These are phyloP conservation scores for Pseudocercospora cruenta DNA, from an alignment of 2,329 filamentous ascomycete genomes.

Conservation along the genomic window DNA sequence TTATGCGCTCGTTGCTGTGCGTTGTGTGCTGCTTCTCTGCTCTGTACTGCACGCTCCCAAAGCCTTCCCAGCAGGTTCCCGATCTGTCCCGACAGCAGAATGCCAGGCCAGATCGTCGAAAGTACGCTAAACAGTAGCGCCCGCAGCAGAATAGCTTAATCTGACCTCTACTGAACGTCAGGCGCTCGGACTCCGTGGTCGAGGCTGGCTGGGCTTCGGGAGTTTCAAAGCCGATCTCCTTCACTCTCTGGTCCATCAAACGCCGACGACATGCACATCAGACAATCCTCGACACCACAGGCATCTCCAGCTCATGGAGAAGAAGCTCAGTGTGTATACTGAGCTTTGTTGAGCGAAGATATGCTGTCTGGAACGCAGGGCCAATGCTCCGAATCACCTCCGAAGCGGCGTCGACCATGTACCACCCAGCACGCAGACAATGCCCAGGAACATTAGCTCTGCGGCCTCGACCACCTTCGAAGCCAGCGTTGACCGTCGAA, in stretches of 20 bases:
- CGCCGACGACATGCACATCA: background rate
- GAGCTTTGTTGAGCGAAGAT: background rate
- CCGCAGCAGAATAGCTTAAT: background rate
- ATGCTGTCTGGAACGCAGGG: background rate
- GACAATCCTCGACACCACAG: background rate
- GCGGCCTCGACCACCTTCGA: background rate
- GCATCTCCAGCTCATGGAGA: background rate
- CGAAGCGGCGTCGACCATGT: background rate
- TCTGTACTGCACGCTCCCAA: background rate
- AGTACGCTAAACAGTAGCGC: background rate
- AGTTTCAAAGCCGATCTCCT: background rate
- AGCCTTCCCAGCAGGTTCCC: background rate
- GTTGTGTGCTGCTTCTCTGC: background rate
- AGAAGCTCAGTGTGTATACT: background rate
- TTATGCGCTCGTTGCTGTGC: background rate
- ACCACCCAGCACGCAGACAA: background rate
- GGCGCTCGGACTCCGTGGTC: background rate
- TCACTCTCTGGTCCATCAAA: background rate
- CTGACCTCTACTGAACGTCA: background rate
- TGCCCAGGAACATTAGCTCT: background rate
- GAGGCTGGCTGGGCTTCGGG: background rate
- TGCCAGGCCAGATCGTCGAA: background rate
- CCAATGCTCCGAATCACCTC: background rate
- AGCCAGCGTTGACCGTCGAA: background rate
- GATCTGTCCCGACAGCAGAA: background rate